Percentiles rank a stretch among this genome's conserved stretches.
phyloP scores from a whole-genome alignment of 768 basidiomycete species.

The Podaxis sp. region DNA sequence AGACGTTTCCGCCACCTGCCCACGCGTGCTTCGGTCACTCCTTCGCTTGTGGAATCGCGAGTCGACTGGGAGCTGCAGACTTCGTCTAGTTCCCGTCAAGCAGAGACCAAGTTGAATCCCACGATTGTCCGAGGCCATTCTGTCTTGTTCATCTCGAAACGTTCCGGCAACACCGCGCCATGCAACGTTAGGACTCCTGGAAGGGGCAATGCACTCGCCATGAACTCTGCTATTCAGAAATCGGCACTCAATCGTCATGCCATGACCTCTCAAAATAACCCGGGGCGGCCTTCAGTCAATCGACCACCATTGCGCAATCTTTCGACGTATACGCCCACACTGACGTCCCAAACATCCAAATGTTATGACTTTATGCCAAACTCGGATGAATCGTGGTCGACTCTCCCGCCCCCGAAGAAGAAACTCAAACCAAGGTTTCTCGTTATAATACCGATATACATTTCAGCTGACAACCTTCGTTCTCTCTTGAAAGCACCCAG shows the following conservation, averaged over 20 bases:
- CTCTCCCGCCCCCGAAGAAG: slow-evolving; percentile 9
- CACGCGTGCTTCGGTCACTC: too few species aligned
- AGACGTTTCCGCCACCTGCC: background rate
- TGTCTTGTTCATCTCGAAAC: background rate
- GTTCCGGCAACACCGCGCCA: background rate
- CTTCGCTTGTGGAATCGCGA: too few species aligned
- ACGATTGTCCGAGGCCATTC: background rate
- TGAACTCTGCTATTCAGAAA: background rate
- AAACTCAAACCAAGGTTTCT: slow-evolving; percentile 13
- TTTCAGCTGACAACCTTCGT: background rate
- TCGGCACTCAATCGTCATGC: background rate
- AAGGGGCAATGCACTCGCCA: background rate
- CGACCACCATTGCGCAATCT: background rate
- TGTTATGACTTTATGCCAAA: background rate
- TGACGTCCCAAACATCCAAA: background rate
- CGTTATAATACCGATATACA: background rate
- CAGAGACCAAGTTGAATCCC: background rate
- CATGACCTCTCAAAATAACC: background rate
- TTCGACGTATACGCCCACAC: background rate
- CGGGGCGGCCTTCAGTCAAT: too few species aligned
- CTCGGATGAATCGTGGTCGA: slow-evolving; percentile 9
- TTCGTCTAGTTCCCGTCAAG: background rate
- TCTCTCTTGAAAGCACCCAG: background rate
- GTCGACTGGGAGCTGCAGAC: background rate
- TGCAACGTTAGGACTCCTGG: background rate